These are phyloP conservation scores for Rhizoclosmatium globosum DNA, from an alignment of 192 early-diverging fungal species.

Conservation along the genomic window DNA sequence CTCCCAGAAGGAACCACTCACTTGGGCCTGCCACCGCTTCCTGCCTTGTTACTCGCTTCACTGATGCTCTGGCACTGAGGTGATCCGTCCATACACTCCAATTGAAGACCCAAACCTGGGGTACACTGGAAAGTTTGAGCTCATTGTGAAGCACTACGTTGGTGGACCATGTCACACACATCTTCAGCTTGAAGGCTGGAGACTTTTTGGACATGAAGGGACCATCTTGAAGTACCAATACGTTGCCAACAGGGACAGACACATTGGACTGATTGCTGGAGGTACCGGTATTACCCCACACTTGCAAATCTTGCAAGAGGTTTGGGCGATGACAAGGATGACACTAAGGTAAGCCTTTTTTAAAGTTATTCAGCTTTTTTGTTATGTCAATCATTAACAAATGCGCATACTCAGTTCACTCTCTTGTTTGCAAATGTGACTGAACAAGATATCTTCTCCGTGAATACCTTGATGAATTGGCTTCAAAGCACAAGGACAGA, in stretches of 20 bases:
- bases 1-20: constrained; percentile 67
- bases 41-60: constrained; percentile 78
- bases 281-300: constrained; percentile 88
- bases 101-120: constrained; percentile 50
- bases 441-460: constrained; percentile 70
- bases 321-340: constrained; percentile 68
- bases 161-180: constrained; percentile 69
- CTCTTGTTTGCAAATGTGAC: constrained; percentile 66
- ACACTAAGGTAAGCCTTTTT: constrained; percentile 75
- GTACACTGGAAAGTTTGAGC: constrained; percentile 71
- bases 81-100: constrained; percentile 76
- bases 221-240: constrained; percentile 77
- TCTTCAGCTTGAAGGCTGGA: constrained; percentile 71
- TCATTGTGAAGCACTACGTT: constrained; percentile 82
- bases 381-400: background rate
- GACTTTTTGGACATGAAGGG: constrained; percentile 82
- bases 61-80: constrained; percentile 61
- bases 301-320: constrained; percentile 77
- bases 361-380: constrained; percentile 43
- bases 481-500: constrained; percentile 62
- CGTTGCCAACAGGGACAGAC: constrained; percentile 65
- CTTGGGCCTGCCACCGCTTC: constrained; percentile 75
- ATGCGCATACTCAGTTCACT: constrained; percentile 54
- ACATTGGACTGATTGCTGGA: constrained; percentile 82
- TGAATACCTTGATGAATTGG: constrained; percentile 66